Base-by-base conservation (phyloP, 1,284 basidiomycete genomes). In the Trametes pubescens region DNA sequence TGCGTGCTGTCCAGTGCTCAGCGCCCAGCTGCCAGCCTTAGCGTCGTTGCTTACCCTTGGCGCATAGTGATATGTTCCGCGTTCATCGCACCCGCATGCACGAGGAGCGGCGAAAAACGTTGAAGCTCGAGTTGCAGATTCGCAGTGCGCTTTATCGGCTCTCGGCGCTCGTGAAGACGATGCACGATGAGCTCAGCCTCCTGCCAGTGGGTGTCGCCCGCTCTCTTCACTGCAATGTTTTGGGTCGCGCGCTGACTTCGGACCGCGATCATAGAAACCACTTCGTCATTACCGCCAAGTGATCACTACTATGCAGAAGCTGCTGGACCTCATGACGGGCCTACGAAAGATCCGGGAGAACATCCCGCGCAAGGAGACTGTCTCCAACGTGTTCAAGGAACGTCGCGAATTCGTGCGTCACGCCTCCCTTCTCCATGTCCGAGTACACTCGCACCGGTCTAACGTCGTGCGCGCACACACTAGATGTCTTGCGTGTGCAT, bases 141-240 rank as follows among this genome's bases (percentile, higher is more conserved):
- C 79, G 82, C 34, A 79, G 79, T 59, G 68, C 76, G 13, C 66
- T 83, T 11, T 76, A 80, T 62, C 76, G 81, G 64, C 65, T 81
- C 48, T 76, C 78, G 1, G 72, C 76, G 10, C 70, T 83, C 8
- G 74, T 84, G 32, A 73, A 69, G 24, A 80, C 80, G 1, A 84
- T 85, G 82, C 71, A 79, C 57, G 79, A 82, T 57, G 83, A 85
- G 67, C 72, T 84, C 13, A 84, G 84, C 62, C 76, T 85, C 5
- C 72, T 83, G 26, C 83, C 84, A n/a, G 84, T 84, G 64, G 53
- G 82, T 35, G 32, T n/a, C n/a, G 49, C 26, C 16, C 13, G 14
- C n/a, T 37, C 37, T 26, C 13, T 40, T 11, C 22, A 24, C n/a
- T 56, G 38, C 13, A 2, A 26, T 35, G 35, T 16, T 7, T 2